Percentiles rank a stretch among this genome's conserved stretches.
Conservation (phyloP, 208 protist species). For the Leishmania mexicana region DNA sequence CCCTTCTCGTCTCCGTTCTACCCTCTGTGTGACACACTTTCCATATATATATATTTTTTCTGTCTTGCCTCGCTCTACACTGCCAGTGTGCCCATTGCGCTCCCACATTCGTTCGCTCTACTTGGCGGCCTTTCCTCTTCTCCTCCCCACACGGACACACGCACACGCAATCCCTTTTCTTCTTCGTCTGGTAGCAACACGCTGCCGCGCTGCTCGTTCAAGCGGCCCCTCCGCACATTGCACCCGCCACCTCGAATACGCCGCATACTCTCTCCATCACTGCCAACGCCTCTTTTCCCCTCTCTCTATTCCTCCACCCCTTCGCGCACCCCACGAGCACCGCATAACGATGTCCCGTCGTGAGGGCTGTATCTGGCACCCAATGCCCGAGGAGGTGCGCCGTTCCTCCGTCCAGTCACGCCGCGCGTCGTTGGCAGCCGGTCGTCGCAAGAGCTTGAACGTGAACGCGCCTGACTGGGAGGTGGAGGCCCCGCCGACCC, state of each 20-base stretch:
- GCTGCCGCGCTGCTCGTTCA: background rate
- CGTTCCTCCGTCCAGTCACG: slow-evolving; percentile 48
- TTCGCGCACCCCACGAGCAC: background rate
- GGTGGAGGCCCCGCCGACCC: slow-evolving; percentile 43
- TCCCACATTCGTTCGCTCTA: background rate
- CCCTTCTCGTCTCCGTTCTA: background rate
- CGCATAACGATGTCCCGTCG: slow-evolving; percentile 38
- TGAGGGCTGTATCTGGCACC: slow-evolving; percentile 64
- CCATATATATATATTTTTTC: background rate
- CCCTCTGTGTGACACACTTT: background rate
- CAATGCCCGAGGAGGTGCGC: slow-evolving; percentile 65
- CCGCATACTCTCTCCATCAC: background rate
- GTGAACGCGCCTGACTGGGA: slow-evolving; percentile 45
- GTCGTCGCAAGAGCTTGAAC: slow-evolving; percentile 36
- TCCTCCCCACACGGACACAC: background rate
- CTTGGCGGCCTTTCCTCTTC: background rate
- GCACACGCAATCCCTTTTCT: background rate
- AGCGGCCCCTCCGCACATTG: background rate
- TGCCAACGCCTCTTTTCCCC: background rate
- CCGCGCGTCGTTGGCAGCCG: slow-evolving; percentile 49
- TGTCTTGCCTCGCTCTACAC: background rate
- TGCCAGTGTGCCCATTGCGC: background rate
- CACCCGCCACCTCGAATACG: background rate
- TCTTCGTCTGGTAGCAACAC: background rate
- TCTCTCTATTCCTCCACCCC: background rate